A percentile compares a stretch with the other conserved stretches of the same genome.
Conservation (phyloP, 2,329 filamentous ascomycete species). For the Claviceps monticola region DNA sequence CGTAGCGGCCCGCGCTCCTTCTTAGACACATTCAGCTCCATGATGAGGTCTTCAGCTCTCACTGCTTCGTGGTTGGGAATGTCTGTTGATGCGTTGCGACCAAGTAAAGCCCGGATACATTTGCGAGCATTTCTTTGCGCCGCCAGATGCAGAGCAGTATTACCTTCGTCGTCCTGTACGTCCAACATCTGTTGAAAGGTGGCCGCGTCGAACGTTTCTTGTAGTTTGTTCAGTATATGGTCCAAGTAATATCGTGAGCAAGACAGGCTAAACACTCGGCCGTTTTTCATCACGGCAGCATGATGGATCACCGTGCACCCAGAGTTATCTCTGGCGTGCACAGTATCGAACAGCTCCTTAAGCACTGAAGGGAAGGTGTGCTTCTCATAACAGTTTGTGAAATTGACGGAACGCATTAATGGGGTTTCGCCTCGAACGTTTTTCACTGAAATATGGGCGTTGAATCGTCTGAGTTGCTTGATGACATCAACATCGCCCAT, state of each 20-base stretch:
- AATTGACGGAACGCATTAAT: slow-evolving; percentile 85
- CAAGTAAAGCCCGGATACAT: slow-evolving; percentile 67
- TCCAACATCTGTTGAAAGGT: slow-evolving; percentile 71
- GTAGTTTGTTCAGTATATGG: slow-evolving; percentile 74
- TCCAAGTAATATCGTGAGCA: slow-evolving; percentile 91
- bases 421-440: slow-evolving; percentile 74
- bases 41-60: slow-evolving; percentile 73
- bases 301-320: slow-evolving; percentile 89
- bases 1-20: slow-evolving; percentile 55
- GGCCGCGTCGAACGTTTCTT: slow-evolving; percentile 60
- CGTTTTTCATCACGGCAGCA: slow-evolving; percentile 75
- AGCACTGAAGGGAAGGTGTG: slow-evolving; percentile 77
- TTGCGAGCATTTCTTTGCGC: slow-evolving; percentile 80
- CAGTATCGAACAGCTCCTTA: slow-evolving; percentile 68
- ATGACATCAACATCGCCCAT: slow-evolving; percentile 95
- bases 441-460: slow-evolving; percentile 57
- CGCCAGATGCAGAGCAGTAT: slow-evolving; percentile 65
- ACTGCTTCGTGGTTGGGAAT: slow-evolving; percentile 71
- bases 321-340: slow-evolving; percentile 64
- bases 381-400: slow-evolving; percentile 95
- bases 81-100: slow-evolving; percentile 69
- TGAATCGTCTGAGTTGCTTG: slow-evolving; percentile 69
- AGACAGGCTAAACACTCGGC: slow-evolving; percentile 67
- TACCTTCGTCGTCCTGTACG: slow-evolving; percentile 70
- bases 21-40: slow-evolving; percentile 55